Evolutionary conservation across 2,329 filamentous ascomycete genomes (phyloP).

Genomic region (Phialemoniopsis sp.): DNA sequence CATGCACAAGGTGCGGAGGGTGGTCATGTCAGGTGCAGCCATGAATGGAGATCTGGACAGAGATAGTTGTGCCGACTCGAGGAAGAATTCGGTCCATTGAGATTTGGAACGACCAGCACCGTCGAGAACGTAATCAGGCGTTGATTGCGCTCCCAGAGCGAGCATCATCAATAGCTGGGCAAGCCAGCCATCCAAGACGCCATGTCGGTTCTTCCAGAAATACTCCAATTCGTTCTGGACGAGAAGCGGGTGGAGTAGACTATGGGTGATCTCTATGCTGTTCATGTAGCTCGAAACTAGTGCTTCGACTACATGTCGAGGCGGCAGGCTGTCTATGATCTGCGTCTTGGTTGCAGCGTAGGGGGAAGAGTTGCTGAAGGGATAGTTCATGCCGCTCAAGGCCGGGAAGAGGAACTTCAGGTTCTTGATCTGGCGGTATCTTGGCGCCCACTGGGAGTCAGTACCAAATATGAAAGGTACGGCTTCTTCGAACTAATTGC

Average conservation of each 20-base stretch:
- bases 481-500: slow-evolving; percentile 18
- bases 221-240: slow-evolving; percentile 13
- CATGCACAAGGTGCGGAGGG: slow-evolving; percentile 17
- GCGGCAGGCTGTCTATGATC: slow-evolving; percentile 13
- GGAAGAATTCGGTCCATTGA: slow-evolving; percentile 14
- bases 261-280: slow-evolving; percentile 17
- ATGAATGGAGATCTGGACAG: slow-evolving; percentile 14
- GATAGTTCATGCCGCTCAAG: slow-evolving; percentile 15
- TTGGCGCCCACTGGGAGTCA: slow-evolving; percentile 13
- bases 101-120: slow-evolving; percentile 11
- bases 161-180: slow-evolving; percentile 19
- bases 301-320: slow-evolving; percentile 10
- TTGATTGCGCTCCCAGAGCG: slow-evolving; percentile 14
- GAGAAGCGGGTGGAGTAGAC: slow-evolving; percentile 13
- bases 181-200: slow-evolving; percentile 14
- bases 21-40: slow-evolving; percentile 11
- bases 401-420: slow-evolving; percentile 15
- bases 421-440: slow-evolving; percentile 15
- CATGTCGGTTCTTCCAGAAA: slow-evolving; percentile 10
- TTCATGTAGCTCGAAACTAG: slow-evolving; percentile 15
- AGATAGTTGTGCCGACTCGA: slow-evolving; percentile 16
- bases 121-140: slow-evolving; percentile 9
- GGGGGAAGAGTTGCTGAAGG: slow-evolving; percentile 12
- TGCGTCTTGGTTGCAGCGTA: slow-evolving; percentile 8
- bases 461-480: slow-evolving; percentile 15